Base-by-base conservation (phyloP, 768 basidiomycete species). In the Boletus pseudo-olivaceus region DNA sequence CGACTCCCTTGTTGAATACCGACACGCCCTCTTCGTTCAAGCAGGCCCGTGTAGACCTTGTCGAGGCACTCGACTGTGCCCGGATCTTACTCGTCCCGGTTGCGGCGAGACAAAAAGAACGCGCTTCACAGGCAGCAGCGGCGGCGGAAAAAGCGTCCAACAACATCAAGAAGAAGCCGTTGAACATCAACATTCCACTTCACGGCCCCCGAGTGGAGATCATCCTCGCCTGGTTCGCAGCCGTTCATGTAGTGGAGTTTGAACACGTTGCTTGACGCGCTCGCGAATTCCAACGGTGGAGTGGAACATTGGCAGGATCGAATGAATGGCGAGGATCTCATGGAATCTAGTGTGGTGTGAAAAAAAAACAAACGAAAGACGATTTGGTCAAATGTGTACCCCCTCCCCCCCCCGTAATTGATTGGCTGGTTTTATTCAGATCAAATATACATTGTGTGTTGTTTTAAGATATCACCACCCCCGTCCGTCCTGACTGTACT, bases 181-280 rank as follows among this genome's bases (percentile, higher is more conserved):
- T 82, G 57, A 79, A 83, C 47, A 88, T 92, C 67, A 89, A 84
- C 64, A 90, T 93, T 53, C 88, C 90, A 10, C 72, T 93, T 58
- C 89, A 92, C 69, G 91, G 91, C 0, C 90, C 92, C 34, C 79
- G 90, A 7, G 91, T 93, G 43, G 91, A 93, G 71, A 78, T 93
- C 52, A 77, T 92, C 51, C 77, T 93, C 52, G 91, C 91, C 40
- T 93, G 90, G 90, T 73, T 93, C 51, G 90, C 78, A 26, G 90
- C 88, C 17, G 87, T 91, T 52, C 85, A 89, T 74, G 69, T 93
- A 34, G 83, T 82, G 4, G 88, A 90, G 62, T 67, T 93, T 61
- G 90, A 91, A 39, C 58, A 56, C 37, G 58, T 62, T 48, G 70
- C 59, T 15, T 72, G 61, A 54, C 37, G 29, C 19, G 19, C 44